These are phyloP conservation scores for Claviceps lovelessii DNA, from an alignment of 2,329 filamentous ascomycete species.

Conservation along the genomic window DNA sequence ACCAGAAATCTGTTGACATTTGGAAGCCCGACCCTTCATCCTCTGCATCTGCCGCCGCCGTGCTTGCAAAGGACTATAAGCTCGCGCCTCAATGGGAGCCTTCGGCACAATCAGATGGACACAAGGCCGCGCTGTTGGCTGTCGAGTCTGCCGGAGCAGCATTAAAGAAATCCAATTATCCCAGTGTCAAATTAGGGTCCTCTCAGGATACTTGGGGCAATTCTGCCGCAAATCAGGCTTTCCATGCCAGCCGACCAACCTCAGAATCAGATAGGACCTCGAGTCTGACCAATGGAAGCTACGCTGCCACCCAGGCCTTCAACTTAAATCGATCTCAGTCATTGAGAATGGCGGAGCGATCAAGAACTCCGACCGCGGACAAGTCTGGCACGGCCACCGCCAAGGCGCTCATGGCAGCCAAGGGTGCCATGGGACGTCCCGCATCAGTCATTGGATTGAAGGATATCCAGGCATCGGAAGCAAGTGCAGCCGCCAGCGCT, in stretches of 20 bases:
- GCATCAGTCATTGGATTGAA: constrained; percentile 3
- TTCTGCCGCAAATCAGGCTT: constrained; percentile 57
- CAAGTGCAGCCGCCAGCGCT: constrained; percentile 46
- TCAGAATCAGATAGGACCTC: constrained; percentile 7
- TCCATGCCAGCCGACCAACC: constrained; percentile 25
- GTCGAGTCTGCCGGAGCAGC: constrained; percentile 23
- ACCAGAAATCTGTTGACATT: constrained; percentile 47
- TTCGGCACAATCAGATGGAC: constrained; percentile 48
- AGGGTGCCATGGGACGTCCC: constrained; percentile 47
- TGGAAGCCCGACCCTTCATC: constrained; percentile 49
- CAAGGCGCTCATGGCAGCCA: constrained; percentile 60
- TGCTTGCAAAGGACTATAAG: constrained; percentile 28
- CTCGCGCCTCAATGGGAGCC: constrained; percentile 44
- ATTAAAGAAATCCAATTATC: constrained; percentile 12
- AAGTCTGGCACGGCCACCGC: neutral
- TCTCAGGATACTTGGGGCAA: constrained; percentile 37
- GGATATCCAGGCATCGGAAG: constrained; percentile 11
- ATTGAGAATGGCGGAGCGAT: constrained; percentile 9
- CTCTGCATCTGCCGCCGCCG: constrained; percentile 33
- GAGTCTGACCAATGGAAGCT: constrained; percentile 13
- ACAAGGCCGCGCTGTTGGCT: constrained; percentile 61
- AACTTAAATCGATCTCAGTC: constrained; percentile 19
- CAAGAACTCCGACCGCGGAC: constrained; percentile 28
- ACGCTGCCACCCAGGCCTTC: constrained; percentile 25
- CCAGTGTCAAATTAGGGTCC: constrained; percentile 6